A percentile compares a stretch with the other conserved stretches of the same genome.
Evolutionary conservation across 805 yeast genomes (phyloP).

Genomic region (Metschnikowia bowlesiae): DNA sequence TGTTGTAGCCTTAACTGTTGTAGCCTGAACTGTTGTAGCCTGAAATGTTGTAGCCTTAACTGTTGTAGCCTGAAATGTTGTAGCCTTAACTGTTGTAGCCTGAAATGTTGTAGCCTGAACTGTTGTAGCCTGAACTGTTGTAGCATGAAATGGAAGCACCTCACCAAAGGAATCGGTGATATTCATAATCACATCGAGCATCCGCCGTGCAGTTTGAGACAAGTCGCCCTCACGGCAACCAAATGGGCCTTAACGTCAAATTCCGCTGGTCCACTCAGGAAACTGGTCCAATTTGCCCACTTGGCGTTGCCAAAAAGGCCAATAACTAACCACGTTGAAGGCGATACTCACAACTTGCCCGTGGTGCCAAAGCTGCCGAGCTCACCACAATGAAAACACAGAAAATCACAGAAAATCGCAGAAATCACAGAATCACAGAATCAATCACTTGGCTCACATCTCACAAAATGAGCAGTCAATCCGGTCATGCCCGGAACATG

Average conservation of each 20-base stretch:
- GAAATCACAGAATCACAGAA: constrained; percentile 19
- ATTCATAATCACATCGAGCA: constrained; percentile 18
- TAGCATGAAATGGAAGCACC: constrained; percentile 41
- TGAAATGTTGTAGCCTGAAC: too few relatives aligned
- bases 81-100: too few relatives aligned
- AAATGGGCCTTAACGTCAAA: not conserved
- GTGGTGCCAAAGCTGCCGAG: constrained; percentile 68
- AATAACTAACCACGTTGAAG: constrained; percentile 47
- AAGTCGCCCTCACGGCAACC: constrained; percentile 16
- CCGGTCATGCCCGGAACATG: constrained; percentile 53
- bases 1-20: constrained; percentile 14
- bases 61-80: constrained; percentile 28
- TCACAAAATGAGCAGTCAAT: constrained; percentile 55
- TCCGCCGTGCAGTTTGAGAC: constrained; percentile 23
- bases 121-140: too few relatives aligned
- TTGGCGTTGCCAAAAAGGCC: constrained; percentile 64
- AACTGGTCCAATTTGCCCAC: constrained; percentile 45
- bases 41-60: too few relatives aligned
- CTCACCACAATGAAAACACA: constrained; percentile 45
- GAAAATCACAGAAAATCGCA: constrained; percentile 14
- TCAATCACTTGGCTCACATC: constrained; percentile 34
- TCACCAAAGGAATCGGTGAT: constrained; percentile 27
- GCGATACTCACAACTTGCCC: constrained; percentile 57
- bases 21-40: too few relatives aligned
- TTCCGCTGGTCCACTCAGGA: constrained; percentile 45